phyloP scores from a whole-genome alignment of 2,329 filamentous ascomycete species.

The Botrytis sinoallii region DNA sequence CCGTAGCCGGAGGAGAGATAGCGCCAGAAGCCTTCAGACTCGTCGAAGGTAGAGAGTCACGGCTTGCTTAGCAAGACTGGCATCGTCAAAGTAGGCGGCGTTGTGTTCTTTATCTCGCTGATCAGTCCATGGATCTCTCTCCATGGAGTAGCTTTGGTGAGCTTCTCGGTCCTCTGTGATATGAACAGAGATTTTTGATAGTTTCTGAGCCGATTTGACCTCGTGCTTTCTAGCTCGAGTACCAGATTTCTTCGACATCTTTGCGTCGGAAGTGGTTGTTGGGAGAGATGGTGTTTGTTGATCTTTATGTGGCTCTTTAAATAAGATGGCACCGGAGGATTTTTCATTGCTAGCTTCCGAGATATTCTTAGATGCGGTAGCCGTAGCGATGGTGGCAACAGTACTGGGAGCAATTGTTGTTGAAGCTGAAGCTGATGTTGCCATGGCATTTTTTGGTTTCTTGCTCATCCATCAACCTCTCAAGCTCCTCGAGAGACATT shows the following conservation, averaged over 20 bases:
- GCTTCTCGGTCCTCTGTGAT: neutral
- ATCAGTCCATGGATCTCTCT: neutral
- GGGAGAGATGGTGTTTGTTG: neutral
- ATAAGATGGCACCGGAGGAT: too few relatives aligned
- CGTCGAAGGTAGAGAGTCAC: neutral
- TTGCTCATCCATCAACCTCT: neutral
- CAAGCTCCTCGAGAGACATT: neutral
- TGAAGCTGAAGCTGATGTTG: neutral
- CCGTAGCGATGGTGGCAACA: neutral
- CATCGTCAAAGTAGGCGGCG: neutral
- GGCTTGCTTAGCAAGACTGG: neutral
- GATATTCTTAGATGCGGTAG: neutral
- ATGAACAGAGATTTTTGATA: neutral
- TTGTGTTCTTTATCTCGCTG: neutral
- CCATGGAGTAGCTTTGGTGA: neutral
- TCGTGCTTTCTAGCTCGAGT: neutral
- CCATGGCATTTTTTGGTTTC: neutral
- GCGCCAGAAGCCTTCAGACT: neutral
- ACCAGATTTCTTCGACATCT: neutral
- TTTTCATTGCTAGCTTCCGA: neutral
- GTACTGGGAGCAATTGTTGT: neutral
- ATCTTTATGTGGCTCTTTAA: neutral
- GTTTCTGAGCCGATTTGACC: neutral
- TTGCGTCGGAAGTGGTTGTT: neutral
- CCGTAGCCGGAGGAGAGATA: neutral